Conservation (phyloP, 257 asterid genomes). For the Primulina tabacum region DNA sequence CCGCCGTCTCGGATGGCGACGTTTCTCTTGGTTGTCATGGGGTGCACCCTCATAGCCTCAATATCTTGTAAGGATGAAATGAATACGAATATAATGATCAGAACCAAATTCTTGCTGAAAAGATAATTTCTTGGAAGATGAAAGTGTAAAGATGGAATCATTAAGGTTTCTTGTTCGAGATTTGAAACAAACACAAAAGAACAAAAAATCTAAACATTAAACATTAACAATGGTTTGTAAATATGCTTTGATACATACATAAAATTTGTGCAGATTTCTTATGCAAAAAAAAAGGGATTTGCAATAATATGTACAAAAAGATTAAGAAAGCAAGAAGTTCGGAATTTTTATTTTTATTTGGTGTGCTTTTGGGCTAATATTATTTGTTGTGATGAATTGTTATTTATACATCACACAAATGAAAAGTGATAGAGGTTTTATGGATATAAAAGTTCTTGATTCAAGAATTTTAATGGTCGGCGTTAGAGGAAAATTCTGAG, state of each 20-base stretch:
- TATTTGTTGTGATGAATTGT: not conserved
- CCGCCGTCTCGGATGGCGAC: slow-evolving; percentile 15
- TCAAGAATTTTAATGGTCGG: not conserved
- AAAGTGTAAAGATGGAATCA: slow-evolving; percentile 28
- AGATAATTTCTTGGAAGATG: slow-evolving; percentile 28
- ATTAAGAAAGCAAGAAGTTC: not conserved
- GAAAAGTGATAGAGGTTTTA: not conserved
- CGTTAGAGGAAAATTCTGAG: not conserved
- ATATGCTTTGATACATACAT: not conserved
- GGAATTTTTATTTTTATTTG: no score
- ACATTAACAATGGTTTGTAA: not conserved
- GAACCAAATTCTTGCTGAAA: slow-evolving; percentile 28
- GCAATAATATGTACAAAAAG: no score
- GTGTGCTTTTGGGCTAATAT: not conserved
- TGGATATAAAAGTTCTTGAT: not conserved
- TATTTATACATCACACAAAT: not conserved
- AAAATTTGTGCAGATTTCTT: no score
- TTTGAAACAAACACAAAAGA: not conserved
- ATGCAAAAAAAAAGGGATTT: no score
- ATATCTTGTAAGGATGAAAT: slow-evolving; percentile 22
- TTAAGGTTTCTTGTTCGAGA: slow-evolving; percentile 26
- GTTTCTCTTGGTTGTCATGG: slow-evolving; percentile 27
- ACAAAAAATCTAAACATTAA: not conserved
- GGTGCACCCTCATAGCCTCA: slow-evolving; percentile 31
- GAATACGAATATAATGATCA: slow-evolving; percentile 31